phyloP scores from a whole-genome alignment of 2,329 filamentous ascomycete genomes.

The Neonectria faginata region DNA sequence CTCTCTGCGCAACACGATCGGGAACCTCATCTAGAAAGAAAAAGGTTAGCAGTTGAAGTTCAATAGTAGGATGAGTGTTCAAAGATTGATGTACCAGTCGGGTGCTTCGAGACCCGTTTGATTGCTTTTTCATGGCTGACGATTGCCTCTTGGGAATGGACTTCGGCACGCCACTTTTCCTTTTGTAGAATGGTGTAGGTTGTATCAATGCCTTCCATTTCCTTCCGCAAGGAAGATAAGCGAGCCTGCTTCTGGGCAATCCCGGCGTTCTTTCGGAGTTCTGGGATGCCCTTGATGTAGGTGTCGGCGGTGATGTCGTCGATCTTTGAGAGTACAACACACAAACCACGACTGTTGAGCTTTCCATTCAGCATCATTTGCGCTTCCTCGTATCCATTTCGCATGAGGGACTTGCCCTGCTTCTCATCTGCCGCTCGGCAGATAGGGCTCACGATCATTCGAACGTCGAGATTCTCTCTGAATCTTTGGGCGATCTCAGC shows the following conservation, averaged over 20 bases:
- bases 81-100: not conserved
- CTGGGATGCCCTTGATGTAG: conserved; percentile 11
- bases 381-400: conserved; percentile 39
- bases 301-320: conserved; percentile 40
- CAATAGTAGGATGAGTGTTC: not conserved
- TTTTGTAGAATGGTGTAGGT: no score
- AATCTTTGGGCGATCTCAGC: conserved; percentile 37
- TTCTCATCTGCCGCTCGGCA: conserved; percentile 46
- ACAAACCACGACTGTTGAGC: conserved; percentile 37
- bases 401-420: conserved; percentile 38
- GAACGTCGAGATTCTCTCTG: conserved; percentile 40
- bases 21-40: not conserved
- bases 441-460: conserved; percentile 44
- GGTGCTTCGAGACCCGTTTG: not conserved
- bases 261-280: not conserved
- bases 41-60: not conserved
- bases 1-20: not conserved
- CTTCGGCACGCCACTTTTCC: no score
- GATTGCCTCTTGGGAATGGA: not conserved
- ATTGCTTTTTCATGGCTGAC: not conserved
- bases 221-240: not conserved
- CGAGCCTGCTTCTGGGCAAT: not conserved
- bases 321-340: conserved; percentile 46
- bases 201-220: no score
- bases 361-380: conserved; percentile 46